A percentile compares a stretch with the other conserved stretches of the same genome.
Evolutionary conservation across 495 filamentous ascomycete species (phyloP).

Genomic region (Chaetomium cochliodes): DNA sequence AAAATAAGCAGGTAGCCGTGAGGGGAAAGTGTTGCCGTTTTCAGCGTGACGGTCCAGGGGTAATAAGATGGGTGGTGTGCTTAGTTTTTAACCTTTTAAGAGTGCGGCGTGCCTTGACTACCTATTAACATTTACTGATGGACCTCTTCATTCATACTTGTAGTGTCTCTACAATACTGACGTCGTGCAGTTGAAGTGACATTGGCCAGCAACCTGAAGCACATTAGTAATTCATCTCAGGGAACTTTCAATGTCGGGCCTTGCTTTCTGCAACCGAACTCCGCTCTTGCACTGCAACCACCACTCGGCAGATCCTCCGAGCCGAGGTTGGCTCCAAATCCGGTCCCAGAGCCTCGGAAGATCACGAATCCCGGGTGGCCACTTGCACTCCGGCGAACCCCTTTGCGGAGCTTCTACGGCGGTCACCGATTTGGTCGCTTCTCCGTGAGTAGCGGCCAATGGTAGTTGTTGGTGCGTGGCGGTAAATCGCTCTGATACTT

Average conservation of each 20-base stretch:
- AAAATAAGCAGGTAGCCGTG: background rate
- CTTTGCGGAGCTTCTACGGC: background rate
- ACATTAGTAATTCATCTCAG: conserved; percentile 8
- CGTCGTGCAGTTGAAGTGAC: background rate
- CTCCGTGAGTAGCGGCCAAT: background rate
- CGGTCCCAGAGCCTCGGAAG: conserved; percentile 17
- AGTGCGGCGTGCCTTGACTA: no score
- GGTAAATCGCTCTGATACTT: background rate
- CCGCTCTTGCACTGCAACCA: background rate
- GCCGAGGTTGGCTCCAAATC: conserved; percentile 15
- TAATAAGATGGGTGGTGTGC: background rate
- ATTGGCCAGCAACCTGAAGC: no score
- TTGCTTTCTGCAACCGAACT: background rate
- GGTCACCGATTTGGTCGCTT: background rate
- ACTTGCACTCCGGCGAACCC: background rate
- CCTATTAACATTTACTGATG: no score
- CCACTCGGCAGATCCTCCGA: background rate
- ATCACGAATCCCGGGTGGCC: background rate
- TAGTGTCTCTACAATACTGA: background rate
- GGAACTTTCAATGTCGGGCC: background rate
- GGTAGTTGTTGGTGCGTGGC: background rate
- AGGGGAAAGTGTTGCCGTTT: background rate
- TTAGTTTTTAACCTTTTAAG: background rate
- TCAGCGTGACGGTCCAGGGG: background rate
- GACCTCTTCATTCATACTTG: background rate